Base-by-base conservation (phyloP, 805 yeast genomes). In the Kodamaea laetipori region DNA sequence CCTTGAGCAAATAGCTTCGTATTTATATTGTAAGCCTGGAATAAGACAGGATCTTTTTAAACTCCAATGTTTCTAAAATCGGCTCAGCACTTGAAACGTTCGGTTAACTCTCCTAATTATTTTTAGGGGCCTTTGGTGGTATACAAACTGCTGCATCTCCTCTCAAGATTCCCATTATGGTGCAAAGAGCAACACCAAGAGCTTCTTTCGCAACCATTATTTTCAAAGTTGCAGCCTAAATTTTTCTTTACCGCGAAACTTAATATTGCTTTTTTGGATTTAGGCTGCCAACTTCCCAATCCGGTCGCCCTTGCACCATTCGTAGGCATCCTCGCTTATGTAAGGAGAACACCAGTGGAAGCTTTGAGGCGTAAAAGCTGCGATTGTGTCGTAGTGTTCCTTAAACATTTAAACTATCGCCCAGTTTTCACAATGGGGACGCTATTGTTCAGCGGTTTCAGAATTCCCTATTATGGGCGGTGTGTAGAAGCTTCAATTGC, bases 271-370 rank as follows among this genome's bases (percentile, higher is more conserved):
- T n/a, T n/a, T n/a, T n/a, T n/a, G n/a, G n/a, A n/a, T n/a, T n/a
- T n/a, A n/a, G n/a, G n/a, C n/a, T n/a, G n/a, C n/a, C n/a, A n/a
- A n/a, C n/a, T 16, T 30, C 34, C 19, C 6, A 8, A 30, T 10
- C 34, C 7, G 18, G 34, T 19, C 34, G 34, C 15, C 17, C 15
- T 30, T 17, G 17, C 19, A 4, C 34, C 34, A 30, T 15, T 13
- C 13, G 15, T 30, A 30, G 34, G 17, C 15, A 6, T 9, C 19
- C n/a, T 8, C 24, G 24, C 24, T 6, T n/a, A 28, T 30, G 34
- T 17, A 30, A 30, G 34, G 34, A 19, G 34, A 8, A 30, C 19
- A 30, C 34, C 17, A 16, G 12, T 28, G 18, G 34, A 30, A 30
- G 19, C 34, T 30, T 30, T 11, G 34, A 30, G 34, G 34, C 34